Percentiles rank a stretch among this genome's conserved stretches.
phyloP scores from a whole-genome alignment of 768 basidiomycete genomes.

The Ramaria sp. region DNA sequence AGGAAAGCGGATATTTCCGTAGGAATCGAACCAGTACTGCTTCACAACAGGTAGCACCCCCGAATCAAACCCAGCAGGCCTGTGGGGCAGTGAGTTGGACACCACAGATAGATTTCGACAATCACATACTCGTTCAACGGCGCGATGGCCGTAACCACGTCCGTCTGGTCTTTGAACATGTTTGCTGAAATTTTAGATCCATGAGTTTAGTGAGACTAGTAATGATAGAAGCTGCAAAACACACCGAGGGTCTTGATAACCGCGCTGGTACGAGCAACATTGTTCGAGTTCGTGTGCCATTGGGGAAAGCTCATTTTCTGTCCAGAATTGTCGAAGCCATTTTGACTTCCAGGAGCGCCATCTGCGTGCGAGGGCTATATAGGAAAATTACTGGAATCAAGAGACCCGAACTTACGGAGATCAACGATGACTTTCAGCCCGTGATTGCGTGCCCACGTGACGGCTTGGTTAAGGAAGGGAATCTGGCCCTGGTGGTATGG shows the following conservation, averaged over 20 bases:
- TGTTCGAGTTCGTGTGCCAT: conserved; percentile 60
- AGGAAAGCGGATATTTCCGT: conserved; percentile 60
- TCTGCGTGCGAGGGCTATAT: conserved; percentile 8
- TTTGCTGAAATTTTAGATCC: conserved; percentile 23
- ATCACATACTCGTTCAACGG: conserved; percentile 61
- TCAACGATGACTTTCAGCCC: conserved; percentile 78
- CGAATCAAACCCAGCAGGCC: conserved; percentile 59
- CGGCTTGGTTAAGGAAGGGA: conserved; percentile 54
- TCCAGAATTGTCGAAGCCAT: conserved; percentile 79
- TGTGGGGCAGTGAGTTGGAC: conserved; percentile 16
- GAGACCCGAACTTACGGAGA: conserved; percentile 39
- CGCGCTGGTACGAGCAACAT: conserved; percentile 55
- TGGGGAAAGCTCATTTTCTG: conserved; percentile 46
- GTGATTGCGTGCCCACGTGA: conserved; percentile 57
- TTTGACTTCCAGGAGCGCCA: conserved; percentile 71
- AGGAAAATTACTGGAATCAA: not conserved
- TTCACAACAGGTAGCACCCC: conserved; percentile 37
- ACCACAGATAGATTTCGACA: not conserved
- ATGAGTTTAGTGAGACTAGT: not conserved
- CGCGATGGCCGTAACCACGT: conserved; percentile 57
- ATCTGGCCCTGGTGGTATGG: conserved; percentile 74
- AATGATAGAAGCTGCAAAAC: not conserved
- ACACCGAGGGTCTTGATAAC: conserved; percentile 39
- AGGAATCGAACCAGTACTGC: conserved; percentile 69
- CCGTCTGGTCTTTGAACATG: conserved; percentile 42